Base-by-base conservation (phyloP, 1,139 yeast species). In the Blastobotrys malaysiensis region DNA sequence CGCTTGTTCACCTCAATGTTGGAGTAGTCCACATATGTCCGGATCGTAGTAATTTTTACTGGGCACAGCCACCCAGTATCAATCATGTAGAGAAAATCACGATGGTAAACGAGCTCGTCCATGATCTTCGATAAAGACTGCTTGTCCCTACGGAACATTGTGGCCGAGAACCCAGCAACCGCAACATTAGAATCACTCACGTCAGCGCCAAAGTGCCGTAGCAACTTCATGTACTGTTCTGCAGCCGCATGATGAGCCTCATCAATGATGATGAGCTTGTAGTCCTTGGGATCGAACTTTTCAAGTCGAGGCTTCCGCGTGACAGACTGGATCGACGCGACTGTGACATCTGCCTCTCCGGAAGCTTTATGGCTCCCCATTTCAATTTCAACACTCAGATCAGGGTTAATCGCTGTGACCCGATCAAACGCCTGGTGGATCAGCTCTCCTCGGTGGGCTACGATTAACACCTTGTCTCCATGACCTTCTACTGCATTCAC, bases 191-290 rank as follows among this genome's bases (percentile, higher is more conserved):
- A 75, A 0, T 73, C 67, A 0, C 73, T 57, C 1, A 67, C 64
- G 19, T 65, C 65, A 1, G 88, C 87, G 0, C 76, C 73, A 63
- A 91, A 72, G 52, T 87, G 77, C 4, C 74, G 67, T 52, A 89
- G 69, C 1, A 90, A 76, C 46, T 77, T 76, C 14, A 72, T 31
- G 75, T 93, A 93, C 0, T 91, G 77, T 13, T 69, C 65, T 0
- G 97, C 93, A 0, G 88, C 86, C 0, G 96, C 86, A 70, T 91
- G 98, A 64, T 91, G 99, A 50, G 97, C 96, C 67, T 91, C 99
- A 69, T 91, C 99, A 1, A 91, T 76, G 20, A 91, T 83, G 21
- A 93, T 80, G 31, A 90, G 75, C 64, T 88, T 86, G 71, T 80
- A 85, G 16, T 81, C 79, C 0, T 55, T 54, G 0, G 90, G 85